Base-by-base conservation (phyloP, 2,329 filamentous ascomycete species). In the Penicillium sp. region DNA sequence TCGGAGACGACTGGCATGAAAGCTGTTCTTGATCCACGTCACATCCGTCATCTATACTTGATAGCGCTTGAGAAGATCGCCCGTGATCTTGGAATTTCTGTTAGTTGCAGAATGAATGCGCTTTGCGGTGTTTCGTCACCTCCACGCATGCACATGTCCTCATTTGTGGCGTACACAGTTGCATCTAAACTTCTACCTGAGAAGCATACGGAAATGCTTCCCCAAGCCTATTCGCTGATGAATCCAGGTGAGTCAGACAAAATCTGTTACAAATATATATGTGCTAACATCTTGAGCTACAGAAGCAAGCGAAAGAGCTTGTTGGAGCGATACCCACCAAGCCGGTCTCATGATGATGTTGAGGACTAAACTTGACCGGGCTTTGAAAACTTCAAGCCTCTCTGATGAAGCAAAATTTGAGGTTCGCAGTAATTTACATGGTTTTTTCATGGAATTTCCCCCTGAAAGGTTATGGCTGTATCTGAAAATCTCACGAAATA, bases 401-500 rank as follows among this genome's bases (percentile, higher is more conserved):
- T 22, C 46, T 24, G 5, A 39, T 16, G 29, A 21, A n/a, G 46
- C 36, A 16, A 48, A 48, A 41, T 11, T 22, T 21, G 22, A 10
- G 18, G 18, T 48, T 38, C 31, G 22, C 21, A 13, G 21, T 18
- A 48, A 48, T 27, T 24, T 32, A 29, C 46, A 7, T 22, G 36
- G 29, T 14, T 39, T 48, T 3, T 41, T 48, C 22, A 40, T 41
- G 32, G 22, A 39, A 21, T 38, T 48, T 18, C 46, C 46, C 27
- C 11, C 46, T 24, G 46, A 48, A 24, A 38, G 46, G 29, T 34
- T 48, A 39, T 48, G 46, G 46, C 32, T 48, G 21, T 48, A 48
- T 48, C 32, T 48, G n/a, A 48, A 48, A 39, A 48, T 48, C 29
- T 48, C 31, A 39, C 32, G 22, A 36, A 48, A 48, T 18, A 48